Conservation (phyloP, 2,329 filamentous ascomycete species). For the Capronia coronata region DNA sequence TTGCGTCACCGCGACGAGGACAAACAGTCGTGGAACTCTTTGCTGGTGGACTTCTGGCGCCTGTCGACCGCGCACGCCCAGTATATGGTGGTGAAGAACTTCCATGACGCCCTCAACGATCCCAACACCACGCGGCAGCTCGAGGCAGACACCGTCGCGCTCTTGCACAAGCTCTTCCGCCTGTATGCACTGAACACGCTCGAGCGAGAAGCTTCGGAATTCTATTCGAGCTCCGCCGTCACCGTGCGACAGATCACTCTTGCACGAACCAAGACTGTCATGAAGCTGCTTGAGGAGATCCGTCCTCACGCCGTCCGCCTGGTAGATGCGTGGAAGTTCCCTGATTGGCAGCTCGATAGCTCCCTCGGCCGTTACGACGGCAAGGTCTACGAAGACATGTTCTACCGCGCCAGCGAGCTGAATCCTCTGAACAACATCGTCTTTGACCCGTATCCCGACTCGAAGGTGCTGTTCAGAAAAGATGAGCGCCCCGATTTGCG, state of each 20-base stretch:
- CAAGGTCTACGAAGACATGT: constrained; percentile 72
- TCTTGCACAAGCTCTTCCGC: constrained; percentile 62
- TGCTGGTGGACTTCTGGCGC: constrained; percentile 72
- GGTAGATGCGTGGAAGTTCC: constrained; percentile 69
- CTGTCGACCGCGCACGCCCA: constrained; percentile 69
- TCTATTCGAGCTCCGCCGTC: constrained; percentile 63
- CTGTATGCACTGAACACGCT: constrained; percentile 61
- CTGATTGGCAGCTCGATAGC: constrained; percentile 70
- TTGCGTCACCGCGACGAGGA: constrained; percentile 67
- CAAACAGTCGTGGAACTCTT: constrained; percentile 69
- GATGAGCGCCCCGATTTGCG: constrained; percentile 32
- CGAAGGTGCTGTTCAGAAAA: constrained; percentile 55
- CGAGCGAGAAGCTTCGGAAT: constrained; percentile 63
- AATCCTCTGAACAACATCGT: constrained; percentile 68
- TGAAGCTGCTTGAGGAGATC: constrained; percentile 64
- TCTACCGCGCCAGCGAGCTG: constrained; percentile 62
- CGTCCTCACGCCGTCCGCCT: constrained; percentile 65
- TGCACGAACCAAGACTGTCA: constrained; percentile 59
- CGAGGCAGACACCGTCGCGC: constrained; percentile 50
- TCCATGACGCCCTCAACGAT: constrained; percentile 62
- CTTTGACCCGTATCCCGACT: constrained; percentile 66
- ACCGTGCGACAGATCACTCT: constrained; percentile 68
- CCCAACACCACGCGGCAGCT: constrained; percentile 48
- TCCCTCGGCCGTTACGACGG: constrained; percentile 65
- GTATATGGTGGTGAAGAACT: constrained; percentile 72